Evolutionary conservation across 2,329 filamentous ascomycete genomes (phyloP), one percentile per base, ranked within the genome.

Genomic region (Arachnopeziza araneosa): DNA sequence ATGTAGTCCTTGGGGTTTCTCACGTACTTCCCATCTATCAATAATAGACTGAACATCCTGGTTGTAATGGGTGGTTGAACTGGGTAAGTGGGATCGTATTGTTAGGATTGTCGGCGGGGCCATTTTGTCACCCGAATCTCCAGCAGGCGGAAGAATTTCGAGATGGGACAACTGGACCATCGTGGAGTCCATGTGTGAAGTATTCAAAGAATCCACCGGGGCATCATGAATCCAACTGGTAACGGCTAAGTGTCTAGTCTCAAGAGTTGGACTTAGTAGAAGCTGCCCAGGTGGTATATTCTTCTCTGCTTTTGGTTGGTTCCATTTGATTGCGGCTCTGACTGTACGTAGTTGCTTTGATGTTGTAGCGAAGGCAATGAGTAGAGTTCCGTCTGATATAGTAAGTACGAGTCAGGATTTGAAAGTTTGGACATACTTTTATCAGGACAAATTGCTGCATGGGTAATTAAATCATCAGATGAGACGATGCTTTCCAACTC

Each of bases 1-100:
- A 70, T 95, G 89, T 8, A 96, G 76, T 10, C 77, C 79, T 64
- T 88, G 84, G n/a, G 81, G 75, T 54, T 84, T 80, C 32, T 89
- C 85, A 32, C 82, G 80, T 10, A 93, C 72, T 66, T 95, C 88
- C 93, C 93, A 98, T 63, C 89, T 83, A 64, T 91, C 87, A 63
- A 98, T 80, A 50, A 93, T 83, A 66, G 87, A 96, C 66, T 89
- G 85, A 0, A 84, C 78, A 32, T 86, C 84, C 64, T 87, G 84
- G 50, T 82, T 80, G 57, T 83, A 86, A 30, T 86, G 80, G 30
- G 80, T 80, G 65, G 77, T 79, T 58, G 78, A 76, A 64, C 75
- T 74, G 58, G 80, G 81, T 56, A 81, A 74, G 68, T 82, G 82
- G 10, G 88, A 89, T 62, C 91, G 91, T 30, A 93, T 82, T 0